Evolutionary conservation across 345 rosid species (phyloP).

Genomic region (Brassica incana): DNA sequence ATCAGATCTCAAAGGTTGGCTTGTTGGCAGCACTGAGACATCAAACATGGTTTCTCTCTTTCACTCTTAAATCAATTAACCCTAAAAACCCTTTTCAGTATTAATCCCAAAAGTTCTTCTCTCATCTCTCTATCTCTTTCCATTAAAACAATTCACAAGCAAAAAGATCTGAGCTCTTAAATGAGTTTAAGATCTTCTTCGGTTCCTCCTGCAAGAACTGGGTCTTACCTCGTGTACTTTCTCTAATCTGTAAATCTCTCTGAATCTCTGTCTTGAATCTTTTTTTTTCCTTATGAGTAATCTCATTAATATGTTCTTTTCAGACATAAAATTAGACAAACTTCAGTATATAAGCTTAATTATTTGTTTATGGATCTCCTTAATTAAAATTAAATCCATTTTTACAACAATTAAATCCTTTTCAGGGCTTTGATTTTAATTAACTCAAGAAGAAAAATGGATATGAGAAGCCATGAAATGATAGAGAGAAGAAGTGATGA

Average conservation of each 20-base stretch:
- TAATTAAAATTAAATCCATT: conserved; percentile 8
- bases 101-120: conserved; percentile 24
- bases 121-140: conserved; percentile 22
- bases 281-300: conserved; percentile 28
- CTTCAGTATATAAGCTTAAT: background rate
- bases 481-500: conserved; percentile 53
- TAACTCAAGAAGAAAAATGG: conserved; percentile 15
- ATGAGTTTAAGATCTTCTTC: conserved; percentile 37
- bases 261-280: conserved; percentile 18
- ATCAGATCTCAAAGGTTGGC: conserved; percentile 50
- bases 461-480: conserved; percentile 42
- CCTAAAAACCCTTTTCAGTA: conserved; percentile 26
- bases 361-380: background rate
- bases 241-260: conserved; percentile 34
- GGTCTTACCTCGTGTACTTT: conserved; percentile 29
- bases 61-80: conserved; percentile 16
- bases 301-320: conserved; percentile 33
- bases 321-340: conserved; percentile 30
- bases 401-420: background rate
- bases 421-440: conserved; percentile 5
- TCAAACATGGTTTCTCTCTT: conserved; percentile 39
- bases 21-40: conserved; percentile 86
- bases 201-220: conserved; percentile 24
- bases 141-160: conserved; percentile 37
- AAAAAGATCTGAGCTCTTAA: conserved; percentile 32